These are phyloP conservation scores for Aspergillus sp. DNA, from an alignment of 2,329 filamentous ascomycete species.

Conservation along the genomic window DNA sequence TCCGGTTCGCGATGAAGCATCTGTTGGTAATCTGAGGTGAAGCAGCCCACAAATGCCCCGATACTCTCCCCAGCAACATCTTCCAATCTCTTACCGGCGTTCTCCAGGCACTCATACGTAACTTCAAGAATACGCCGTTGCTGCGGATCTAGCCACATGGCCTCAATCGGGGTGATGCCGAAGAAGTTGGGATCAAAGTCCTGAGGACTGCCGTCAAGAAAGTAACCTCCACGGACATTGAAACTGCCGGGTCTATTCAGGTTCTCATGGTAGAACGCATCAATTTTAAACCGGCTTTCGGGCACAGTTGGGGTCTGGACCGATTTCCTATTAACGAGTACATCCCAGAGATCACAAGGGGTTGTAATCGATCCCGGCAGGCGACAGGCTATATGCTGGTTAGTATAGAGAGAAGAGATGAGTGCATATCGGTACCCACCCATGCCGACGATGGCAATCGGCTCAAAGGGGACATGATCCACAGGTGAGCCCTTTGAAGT, in stretches of 20 bases:
- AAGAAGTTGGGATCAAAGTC: slow-evolving; percentile 26
- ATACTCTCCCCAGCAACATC: slow-evolving; percentile 27
- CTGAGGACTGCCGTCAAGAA: slow-evolving; percentile 14
- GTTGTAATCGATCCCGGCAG: background rate
- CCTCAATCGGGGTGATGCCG: slow-evolving; percentile 27
- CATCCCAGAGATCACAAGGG: slow-evolving; percentile 17
- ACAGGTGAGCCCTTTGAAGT: background rate
- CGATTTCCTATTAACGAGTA: slow-evolving; percentile 20
- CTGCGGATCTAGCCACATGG: slow-evolving; percentile 34
- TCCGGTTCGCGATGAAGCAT: background rate
- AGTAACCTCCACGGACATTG: slow-evolving; percentile 23
- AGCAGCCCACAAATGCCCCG: slow-evolving; percentile 28
- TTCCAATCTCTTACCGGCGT: slow-evolving; percentile 30
- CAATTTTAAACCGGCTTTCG: slow-evolving; percentile 24
- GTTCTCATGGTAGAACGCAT: slow-evolving; percentile 21
- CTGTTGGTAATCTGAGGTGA: slow-evolving; percentile 24
- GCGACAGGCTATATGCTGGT: background rate
- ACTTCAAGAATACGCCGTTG: slow-evolving; percentile 37
- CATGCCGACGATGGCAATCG: background rate
- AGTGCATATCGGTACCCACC: background rate
- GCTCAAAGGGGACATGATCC: background rate
- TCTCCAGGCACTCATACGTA: slow-evolving; percentile 36
- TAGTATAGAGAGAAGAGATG: no score
- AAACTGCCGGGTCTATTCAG: background rate
- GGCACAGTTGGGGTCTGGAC: slow-evolving; percentile 19